phyloP scores from a whole-genome alignment of 208 protist species.

The Naegleria lovaniensis region DNA sequence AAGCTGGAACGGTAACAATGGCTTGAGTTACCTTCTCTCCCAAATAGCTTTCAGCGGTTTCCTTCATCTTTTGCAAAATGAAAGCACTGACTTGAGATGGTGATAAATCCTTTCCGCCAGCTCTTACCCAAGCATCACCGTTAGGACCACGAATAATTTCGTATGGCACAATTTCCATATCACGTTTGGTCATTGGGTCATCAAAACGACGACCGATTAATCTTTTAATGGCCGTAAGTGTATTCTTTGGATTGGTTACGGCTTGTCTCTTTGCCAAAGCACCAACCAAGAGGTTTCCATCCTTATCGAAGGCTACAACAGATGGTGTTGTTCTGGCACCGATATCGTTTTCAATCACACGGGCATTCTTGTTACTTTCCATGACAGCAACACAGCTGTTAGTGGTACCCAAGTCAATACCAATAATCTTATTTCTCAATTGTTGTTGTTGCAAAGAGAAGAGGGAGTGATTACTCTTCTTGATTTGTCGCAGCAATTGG shows the following conservation, averaged over 20 bases:
- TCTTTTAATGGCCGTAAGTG: constrained; percentile 78
- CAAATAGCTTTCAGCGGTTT: constrained; percentile 82
- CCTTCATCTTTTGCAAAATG: constrained; percentile 84
- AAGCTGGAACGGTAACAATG: constrained; percentile 97
- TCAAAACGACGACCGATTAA: constrained; percentile 66
- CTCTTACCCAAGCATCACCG: constrained; percentile 88
- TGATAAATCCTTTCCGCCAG: constrained; percentile 60
- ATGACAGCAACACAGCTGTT: constrained; percentile 69
- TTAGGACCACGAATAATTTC: constrained; percentile 85
- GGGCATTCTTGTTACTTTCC: constrained; percentile 39
- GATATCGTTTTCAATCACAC: constrained; percentile 78
- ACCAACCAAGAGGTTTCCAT: constrained; percentile 76
- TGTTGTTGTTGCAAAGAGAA: not conserved
- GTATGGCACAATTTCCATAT: constrained; percentile 68
- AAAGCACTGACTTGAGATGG: constrained; percentile 74
- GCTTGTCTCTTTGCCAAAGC: constrained; percentile 78
- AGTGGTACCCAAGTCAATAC: constrained; percentile 76
- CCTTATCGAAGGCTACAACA: constrained; percentile 87
- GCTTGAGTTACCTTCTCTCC: constrained; percentile 80
- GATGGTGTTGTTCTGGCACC: constrained; percentile 86
- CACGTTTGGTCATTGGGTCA: constrained; percentile 28
- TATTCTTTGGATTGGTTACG: constrained; percentile 79
- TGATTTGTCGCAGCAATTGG: not conserved
- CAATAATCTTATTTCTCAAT: constrained; percentile 39
- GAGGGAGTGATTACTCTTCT: not conserved